Evolutionary conservation across 192 early-diverging fungal species (phyloP), one percentile per base, ranked within the genome.

Genomic region (Chytriomyces confervae): DNA sequence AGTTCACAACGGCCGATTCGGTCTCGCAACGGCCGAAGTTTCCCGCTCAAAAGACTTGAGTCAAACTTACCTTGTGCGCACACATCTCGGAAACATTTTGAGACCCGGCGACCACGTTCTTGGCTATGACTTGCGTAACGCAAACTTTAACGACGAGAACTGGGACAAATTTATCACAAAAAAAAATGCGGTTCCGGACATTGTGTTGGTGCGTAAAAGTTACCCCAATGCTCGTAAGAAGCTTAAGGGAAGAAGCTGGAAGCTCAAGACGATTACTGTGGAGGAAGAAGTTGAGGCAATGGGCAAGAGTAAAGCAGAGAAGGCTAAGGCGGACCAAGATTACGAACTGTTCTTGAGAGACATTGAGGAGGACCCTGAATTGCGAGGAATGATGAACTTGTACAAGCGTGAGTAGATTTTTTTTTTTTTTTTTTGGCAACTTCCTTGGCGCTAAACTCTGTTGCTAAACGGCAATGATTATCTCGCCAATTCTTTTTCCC

Each of bases 301-400:
- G 18, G 82, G 87, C 11, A 89, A 90, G 77, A 87, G 86, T 51
- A 95, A 95, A 78, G 86, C 91, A 75, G 95, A 96, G 43, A 88
- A 88, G 82, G 77, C 78, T 7, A 77, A 76, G 36, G 89, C 91
- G 61, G 95, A 97, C 67, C 83, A 92, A 57, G 97, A 99, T 84
- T 94, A 93, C 80, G 97, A 99, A 82, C 79, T 93, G 77, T 99
- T 99, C 87, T 85, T 98, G 92, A 91, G 95, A 77, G 97, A 99
- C 86, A 86, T 99, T 62, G 97, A 99, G 85, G 97, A 99, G 85
- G 97, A 99, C 87, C 88, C 95, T 36, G 97, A 99, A 85, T 89
- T 98, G 71, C 89, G 97, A 67, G 92, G 93, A 76, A 94, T 94
- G 79, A 86, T 99, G 77, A 97, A 99, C 76, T 88, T 99, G 60